These are phyloP conservation scores for Barnettozyma populi DNA, from an alignment of 805 yeast genomes.

Conservation along the genomic window DNA sequence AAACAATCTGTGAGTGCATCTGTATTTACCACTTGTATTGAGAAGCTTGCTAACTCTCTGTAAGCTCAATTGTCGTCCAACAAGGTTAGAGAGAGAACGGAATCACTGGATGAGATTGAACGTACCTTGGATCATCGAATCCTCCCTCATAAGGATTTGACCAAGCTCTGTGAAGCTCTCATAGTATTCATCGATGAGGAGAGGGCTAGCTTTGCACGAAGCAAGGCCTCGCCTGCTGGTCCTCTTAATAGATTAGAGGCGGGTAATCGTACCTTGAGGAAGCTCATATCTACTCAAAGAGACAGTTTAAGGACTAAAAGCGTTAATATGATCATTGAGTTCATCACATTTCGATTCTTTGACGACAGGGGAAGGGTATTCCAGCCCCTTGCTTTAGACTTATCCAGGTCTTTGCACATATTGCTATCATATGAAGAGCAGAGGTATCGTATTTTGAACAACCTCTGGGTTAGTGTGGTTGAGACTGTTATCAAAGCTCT, in stretches of 20 bases:
- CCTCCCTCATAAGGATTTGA: conserved; percentile 22
- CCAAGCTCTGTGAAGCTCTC: conserved; percentile 23
- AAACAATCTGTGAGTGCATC: conserved; percentile 4
- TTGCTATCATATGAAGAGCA: conserved; percentile 20
- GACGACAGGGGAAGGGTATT: conserved; percentile 14
- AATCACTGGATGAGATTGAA: conserved; percentile 39
- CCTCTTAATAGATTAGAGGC: conserved; percentile 28
- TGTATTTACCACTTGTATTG: too few species aligned
- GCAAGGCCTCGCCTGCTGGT: conserved; percentile 22
- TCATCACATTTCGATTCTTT: conserved; percentile 11
- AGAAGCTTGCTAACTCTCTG: neutral
- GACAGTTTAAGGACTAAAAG: conserved; percentile 14
- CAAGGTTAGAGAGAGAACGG: conserved; percentile 50
- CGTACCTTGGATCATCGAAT: conserved; percentile 20
- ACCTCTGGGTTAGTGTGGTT: conserved; percentile 13
- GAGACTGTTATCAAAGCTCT: conserved; percentile 10
- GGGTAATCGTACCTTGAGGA: conserved; percentile 30
- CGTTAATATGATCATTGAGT: conserved; percentile 10
- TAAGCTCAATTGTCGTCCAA: conserved; percentile 37
- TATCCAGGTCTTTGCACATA: conserved; percentile 24
- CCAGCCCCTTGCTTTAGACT: conserved; percentile 28
- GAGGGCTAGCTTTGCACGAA: conserved; percentile 24
- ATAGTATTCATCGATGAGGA: conserved; percentile 33
- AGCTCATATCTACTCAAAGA: conserved; percentile 12
- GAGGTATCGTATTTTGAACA: conserved; percentile 16